These are phyloP conservation scores for Orbilia oligospora DNA, from an alignment of 2,329 filamentous ascomycete species.

Conservation along the genomic window DNA sequence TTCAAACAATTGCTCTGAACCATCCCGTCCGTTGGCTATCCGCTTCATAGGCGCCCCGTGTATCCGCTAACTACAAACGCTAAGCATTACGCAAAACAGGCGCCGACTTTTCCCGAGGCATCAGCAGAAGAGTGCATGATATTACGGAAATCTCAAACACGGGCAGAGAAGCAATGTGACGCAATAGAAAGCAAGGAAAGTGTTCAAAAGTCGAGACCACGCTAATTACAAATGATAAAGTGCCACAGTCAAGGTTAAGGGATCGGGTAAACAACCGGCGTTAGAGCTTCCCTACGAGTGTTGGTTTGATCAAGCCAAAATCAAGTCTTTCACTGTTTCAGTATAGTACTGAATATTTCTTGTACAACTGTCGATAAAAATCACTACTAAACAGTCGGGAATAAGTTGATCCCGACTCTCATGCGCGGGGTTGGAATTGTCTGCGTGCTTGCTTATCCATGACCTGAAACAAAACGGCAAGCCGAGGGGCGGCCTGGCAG, in stretches of 20 bases:
- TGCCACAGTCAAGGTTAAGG: not conserved
- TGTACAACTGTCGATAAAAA: no score
- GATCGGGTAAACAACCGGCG: not conserved
- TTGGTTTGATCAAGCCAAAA: constrained; percentile 1
- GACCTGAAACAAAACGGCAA: no score
- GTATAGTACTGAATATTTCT: no score
- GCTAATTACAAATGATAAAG: not conserved
- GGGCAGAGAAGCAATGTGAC: not conserved
- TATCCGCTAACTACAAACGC: not conserved
- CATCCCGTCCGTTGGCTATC: not conserved
- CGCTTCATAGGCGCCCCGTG: not conserved
- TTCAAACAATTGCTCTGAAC: not conserved
- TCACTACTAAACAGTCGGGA: no score
- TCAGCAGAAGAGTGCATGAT: not conserved
- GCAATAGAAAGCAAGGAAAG: not conserved
- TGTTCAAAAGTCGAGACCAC: not conserved
- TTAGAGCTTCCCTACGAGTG: not conserved
- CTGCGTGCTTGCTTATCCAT: no score
- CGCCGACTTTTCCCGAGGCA: not conserved
- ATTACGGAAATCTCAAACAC: not conserved
- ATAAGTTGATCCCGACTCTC: no score
- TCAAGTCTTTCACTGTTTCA: no score
- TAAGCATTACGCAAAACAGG: not conserved
- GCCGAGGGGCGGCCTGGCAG: no score
- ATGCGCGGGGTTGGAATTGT: no score